Evolutionary conservation across 768 basidiomycete genomes (phyloP).

Genomic region (Pleurotus eryngii): DNA sequence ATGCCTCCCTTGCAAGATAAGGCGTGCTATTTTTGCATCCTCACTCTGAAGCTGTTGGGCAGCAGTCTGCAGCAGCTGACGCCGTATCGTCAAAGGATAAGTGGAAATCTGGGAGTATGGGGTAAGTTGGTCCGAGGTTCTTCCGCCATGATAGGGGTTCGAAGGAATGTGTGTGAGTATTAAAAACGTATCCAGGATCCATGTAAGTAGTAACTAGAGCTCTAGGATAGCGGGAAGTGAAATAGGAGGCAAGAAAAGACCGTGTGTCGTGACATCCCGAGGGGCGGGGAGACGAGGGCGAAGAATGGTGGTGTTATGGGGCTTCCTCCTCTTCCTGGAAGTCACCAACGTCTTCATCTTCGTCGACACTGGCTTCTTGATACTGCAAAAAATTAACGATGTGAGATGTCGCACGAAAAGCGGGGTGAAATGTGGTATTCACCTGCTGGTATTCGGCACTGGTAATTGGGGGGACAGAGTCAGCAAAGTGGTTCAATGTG

Average conservation of each 20-base stretch:
- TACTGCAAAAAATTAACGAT: slow-evolving; percentile 35
- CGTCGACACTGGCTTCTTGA: slow-evolving; percentile 52
- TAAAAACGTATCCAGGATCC: background rate
- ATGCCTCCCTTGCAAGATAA: background rate
- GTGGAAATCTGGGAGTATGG: background rate
- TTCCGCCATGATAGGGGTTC: background rate
- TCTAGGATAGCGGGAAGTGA: background rate
- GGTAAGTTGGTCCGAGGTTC: background rate
- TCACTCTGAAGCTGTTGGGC: too few species aligned
- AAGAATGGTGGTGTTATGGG: background rate
- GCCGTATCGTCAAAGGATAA: too few species aligned
- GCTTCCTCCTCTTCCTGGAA: slow-evolving; percentile 24
- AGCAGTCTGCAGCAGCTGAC: too few species aligned
- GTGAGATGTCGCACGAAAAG: background rate
- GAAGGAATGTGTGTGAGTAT: background rate
- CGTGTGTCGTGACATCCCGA: too few species aligned
- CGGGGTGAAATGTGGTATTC: slow-evolving; percentile 9
- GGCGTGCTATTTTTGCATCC: background rate
- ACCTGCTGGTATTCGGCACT: slow-evolving; percentile 92
- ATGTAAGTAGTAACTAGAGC: background rate
- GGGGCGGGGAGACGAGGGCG: background rate
- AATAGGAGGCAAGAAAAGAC: background rate
- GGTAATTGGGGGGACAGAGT: background rate
- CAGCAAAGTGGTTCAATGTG: slow-evolving; percentile 3
- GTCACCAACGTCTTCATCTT: slow-evolving; percentile 38